phyloP scores from a whole-genome alignment of 139 green algal genomes.

The Haematococcus sp. region DNA sequence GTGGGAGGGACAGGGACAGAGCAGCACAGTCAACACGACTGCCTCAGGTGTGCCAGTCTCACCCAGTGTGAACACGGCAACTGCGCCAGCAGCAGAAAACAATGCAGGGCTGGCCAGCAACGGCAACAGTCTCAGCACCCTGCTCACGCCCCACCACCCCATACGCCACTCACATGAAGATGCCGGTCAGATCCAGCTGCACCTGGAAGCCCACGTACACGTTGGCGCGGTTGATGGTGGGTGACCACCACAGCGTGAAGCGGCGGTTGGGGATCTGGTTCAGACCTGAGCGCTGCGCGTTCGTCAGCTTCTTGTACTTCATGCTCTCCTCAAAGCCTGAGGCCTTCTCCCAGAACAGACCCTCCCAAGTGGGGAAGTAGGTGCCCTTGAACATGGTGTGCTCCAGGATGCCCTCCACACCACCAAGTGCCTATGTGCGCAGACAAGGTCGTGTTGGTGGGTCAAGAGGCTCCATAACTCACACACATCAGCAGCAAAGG shows the following conservation, averaged over 20 bases:
- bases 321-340: constrained; percentile 56
- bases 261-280: constrained; percentile 99
- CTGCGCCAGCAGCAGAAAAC: no score
- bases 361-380: constrained; percentile 99
- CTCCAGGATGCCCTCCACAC: constrained; percentile 99
- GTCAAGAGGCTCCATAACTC: no score
- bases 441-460: no score
- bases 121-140: no score
- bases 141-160: no score
- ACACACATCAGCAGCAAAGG: no score
- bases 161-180: constrained; percentile 91
- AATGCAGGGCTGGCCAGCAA: no score
- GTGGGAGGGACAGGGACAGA: not conserved
- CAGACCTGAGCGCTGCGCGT: constrained; percentile 94
- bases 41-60: no score
- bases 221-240: constrained; percentile 99
- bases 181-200: constrained; percentile 99
- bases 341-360: constrained; percentile 99
- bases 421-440: constrained; percentile 79
- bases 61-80: no score
- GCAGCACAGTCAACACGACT: no score
- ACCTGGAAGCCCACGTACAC: constrained; percentile 99
- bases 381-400: constrained; percentile 99
- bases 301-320: constrained; percentile 99
- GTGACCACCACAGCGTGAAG: constrained; percentile 99